phyloP scores from a whole-genome alignment of 129 eudicot genomes.

The Apium graveolens region DNA sequence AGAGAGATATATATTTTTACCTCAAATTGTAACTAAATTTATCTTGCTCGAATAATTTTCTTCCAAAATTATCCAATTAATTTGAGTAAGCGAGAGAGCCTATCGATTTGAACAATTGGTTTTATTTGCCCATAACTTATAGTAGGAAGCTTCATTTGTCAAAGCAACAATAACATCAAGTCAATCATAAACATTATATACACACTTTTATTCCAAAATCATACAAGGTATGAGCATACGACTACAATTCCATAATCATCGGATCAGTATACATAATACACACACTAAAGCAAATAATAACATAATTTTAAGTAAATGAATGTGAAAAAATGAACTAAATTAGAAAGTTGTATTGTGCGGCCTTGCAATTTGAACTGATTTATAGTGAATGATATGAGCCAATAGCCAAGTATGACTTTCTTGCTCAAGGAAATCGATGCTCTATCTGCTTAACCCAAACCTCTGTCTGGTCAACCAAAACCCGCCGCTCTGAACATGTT shows the following conservation, averaged over 20 bases:
- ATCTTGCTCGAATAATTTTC: too few relatives aligned
- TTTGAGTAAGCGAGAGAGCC: too few relatives aligned
- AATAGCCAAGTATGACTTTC: conserved; percentile 85
- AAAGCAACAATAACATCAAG: conserved; percentile 13
- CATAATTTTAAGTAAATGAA: conserved; percentile 13
- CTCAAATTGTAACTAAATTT: too few relatives aligned
- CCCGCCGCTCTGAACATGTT: too few relatives aligned
- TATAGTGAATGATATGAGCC: conserved; percentile 87
- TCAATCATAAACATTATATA: conserved; percentile 13
- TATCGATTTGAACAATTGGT: conserved; percentile 90
- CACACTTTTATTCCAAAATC: background rate
- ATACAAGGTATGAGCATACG: too few relatives aligned
- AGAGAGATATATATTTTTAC: too few relatives aligned
- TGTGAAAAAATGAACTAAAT: conserved; percentile 52
- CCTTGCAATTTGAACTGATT: conserved; percentile 98
- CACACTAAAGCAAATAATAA: background rate
- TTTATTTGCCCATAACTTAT: conserved; percentile 87
- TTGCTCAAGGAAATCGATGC: too few relatives aligned
- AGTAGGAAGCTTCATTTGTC: conserved; percentile 65
- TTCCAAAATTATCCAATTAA: conserved; percentile 88
- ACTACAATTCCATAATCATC: background rate
- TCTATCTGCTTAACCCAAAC: too few relatives aligned
- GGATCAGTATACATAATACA: background rate
- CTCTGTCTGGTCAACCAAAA: too few relatives aligned
- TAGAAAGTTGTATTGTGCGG: conserved; percentile 76